A percentile compares a stretch with the other conserved stretches of the same genome.
These are phyloP conservation scores for Beauveria sp. DNA, from an alignment of 2,329 filamentous ascomycete genomes.

Conservation along the genomic window DNA sequence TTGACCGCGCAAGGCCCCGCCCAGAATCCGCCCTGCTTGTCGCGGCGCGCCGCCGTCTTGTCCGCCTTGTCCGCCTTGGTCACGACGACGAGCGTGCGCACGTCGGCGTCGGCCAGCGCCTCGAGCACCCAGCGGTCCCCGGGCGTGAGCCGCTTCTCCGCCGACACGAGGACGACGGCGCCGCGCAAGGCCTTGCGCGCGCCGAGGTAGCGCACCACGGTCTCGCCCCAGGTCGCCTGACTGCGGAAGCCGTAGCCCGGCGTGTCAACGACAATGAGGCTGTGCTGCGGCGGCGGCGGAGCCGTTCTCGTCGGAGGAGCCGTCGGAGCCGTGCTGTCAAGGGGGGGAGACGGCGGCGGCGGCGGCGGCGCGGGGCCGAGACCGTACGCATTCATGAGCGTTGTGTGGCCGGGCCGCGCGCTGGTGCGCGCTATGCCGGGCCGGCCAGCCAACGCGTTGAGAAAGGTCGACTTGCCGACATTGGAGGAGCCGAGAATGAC, in stretches of 20 bases:
- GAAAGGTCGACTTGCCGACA: conserved; percentile 81
- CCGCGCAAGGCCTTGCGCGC: conserved; percentile 40
- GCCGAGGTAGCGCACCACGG: conserved; percentile 44
- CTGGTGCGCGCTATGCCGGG: conserved; percentile 40
- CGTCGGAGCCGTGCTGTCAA: conserved; percentile 22
- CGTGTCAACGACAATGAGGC: conserved; percentile 43
- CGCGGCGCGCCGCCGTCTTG: conserved; percentile 18
- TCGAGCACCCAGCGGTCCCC: conserved; percentile 41
- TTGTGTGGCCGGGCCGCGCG: conserved; percentile 44
- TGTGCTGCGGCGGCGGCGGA: conserved; percentile 29
- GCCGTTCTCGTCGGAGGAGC: too few species aligned
- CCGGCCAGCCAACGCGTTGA: conserved; percentile 66
- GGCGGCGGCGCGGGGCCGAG: conserved; percentile 36
- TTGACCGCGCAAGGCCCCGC: conserved; percentile 19
- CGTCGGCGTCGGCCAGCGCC: conserved; percentile 36
- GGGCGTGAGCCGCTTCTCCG: conserved; percentile 42
- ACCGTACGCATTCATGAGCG: conserved; percentile 48
- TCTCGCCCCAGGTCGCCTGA: conserved; percentile 42
- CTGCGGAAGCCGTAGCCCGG: conserved; percentile 44
- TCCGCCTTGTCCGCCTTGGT: conserved; percentile 48
- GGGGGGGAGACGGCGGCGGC: conserved; percentile 17
- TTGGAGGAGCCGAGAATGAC: conserved; percentile 82
- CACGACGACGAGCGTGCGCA: conserved; percentile 42
- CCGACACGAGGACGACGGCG: conserved; percentile 46
- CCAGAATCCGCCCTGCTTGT: conserved; percentile 26